Evolutionary conservation across 2,329 filamentous ascomycete species (phyloP).

Genomic region (Metarhizium rileyi): DNA sequence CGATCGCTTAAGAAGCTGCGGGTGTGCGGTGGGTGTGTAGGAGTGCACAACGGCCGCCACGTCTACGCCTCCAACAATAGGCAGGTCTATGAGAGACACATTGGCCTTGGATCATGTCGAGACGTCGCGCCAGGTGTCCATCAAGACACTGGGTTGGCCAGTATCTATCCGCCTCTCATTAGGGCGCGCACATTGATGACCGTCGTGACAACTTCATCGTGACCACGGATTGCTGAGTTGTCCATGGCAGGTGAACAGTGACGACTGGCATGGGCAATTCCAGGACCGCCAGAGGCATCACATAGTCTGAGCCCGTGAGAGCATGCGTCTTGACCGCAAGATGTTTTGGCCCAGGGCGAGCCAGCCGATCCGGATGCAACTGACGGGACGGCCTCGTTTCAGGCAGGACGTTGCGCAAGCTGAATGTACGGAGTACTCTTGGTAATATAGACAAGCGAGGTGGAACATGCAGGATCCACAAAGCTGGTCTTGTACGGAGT

Average conservation of each 20-base stretch:
- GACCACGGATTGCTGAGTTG: conserved; percentile 1
- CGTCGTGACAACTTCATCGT: background rate
- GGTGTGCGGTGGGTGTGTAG: background rate
- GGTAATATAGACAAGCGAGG: background rate
- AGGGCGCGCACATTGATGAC: background rate
- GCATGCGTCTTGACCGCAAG: conserved; percentile 4
- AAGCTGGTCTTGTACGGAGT: background rate
- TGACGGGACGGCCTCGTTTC: background rate
- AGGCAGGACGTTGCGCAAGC: background rate
- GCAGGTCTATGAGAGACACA: background rate
- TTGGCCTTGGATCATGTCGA: background rate
- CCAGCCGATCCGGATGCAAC: background rate
- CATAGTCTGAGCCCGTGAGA: conserved; percentile 1
- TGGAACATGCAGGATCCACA: background rate
- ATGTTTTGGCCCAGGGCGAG: background rate
- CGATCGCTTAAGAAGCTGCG: background rate
- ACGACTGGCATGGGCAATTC: background rate
- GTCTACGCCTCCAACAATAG: background rate
- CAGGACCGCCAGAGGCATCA: background rate
- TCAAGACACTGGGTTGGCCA: background rate
- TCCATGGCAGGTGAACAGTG: background rate
- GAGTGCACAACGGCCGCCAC: background rate
- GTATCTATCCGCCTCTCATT: background rate
- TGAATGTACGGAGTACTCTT: background rate
- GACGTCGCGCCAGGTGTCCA: background rate